These are phyloP conservation scores for Xylaria sp. DNA, from an alignment of 2,329 filamentous ascomycete species.

Conservation along the genomic window DNA sequence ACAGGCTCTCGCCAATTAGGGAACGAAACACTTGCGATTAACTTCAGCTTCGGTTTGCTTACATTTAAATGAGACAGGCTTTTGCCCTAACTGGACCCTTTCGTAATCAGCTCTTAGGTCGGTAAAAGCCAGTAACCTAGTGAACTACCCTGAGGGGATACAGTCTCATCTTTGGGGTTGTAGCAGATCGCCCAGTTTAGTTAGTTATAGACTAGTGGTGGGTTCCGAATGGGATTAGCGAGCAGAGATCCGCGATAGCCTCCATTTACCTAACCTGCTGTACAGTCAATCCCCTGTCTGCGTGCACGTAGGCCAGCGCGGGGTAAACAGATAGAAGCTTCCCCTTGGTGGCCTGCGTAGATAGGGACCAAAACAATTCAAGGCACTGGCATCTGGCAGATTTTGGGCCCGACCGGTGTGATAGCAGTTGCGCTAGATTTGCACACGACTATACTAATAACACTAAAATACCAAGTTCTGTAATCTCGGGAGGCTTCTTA, in stretches of 20 bases:
- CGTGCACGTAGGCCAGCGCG: too few relatives aligned
- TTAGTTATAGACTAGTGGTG: neutral
- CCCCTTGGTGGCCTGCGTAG: too few relatives aligned
- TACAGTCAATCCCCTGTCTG: neutral
- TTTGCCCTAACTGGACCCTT: neutral
- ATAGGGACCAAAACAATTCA: neutral
- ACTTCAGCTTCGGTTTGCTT: neutral
- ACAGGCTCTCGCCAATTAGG: constrained; percentile 4
- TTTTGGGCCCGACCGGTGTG: neutral
- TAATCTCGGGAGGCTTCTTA: constrained; percentile 34
- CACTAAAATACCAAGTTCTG: constrained; percentile 35
- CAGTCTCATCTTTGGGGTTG: neutral
- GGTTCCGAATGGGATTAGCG: neutral
- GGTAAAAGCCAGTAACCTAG: neutral
- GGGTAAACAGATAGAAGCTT: neutral
- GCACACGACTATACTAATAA: constrained; percentile 29
- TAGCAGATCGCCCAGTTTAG: neutral
- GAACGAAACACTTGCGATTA: neutral
- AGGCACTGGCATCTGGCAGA: neutral
- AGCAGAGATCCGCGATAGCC: neutral
- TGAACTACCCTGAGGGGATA: constrained; percentile 4
- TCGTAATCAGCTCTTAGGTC: neutral
- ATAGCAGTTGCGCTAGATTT: constrained; percentile 24
- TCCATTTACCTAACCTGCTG: neutral
- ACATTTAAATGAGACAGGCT: neutral